Conservation (phyloP, 2,329 filamentous ascomycete species). For the Fusarium tuaranense region DNA sequence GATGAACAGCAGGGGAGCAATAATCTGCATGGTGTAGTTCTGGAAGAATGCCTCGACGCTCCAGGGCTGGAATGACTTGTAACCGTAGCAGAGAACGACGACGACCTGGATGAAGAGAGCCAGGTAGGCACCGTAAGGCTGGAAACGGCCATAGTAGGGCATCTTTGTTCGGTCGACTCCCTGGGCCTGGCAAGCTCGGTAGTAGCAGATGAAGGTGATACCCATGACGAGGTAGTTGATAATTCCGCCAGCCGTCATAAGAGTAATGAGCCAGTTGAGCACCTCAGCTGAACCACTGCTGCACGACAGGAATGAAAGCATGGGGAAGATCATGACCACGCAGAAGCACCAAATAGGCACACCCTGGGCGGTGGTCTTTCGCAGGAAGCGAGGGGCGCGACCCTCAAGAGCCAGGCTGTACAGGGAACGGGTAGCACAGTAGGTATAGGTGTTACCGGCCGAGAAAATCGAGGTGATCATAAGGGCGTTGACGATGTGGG, state of each 20-base stretch:
- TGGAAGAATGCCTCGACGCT: constrained; percentile 59
- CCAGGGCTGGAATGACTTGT: constrained; percentile 64
- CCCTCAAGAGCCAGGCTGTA: constrained; percentile 64
- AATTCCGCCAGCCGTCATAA: constrained; percentile 68
- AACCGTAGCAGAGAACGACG: constrained; percentile 66
- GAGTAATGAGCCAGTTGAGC: constrained; percentile 65
- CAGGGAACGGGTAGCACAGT: constrained; percentile 62
- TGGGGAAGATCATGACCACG: constrained; percentile 64
- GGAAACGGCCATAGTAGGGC: constrained; percentile 69
- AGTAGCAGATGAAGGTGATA: constrained; percentile 59
- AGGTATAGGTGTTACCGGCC: constrained; percentile 64
- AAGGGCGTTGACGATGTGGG: constrained; percentile 68
- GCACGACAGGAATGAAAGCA: constrained; percentile 65
- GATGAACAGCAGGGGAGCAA: constrained; percentile 65
- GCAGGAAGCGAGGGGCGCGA: constrained; percentile 63
- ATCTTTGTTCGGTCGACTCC: constrained; percentile 63
- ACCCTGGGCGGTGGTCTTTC: constrained; percentile 69
- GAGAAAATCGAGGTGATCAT: constrained; percentile 59
- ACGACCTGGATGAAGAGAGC: constrained; percentile 56
- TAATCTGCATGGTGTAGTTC: constrained; percentile 69
- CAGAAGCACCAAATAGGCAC: constrained; percentile 70
- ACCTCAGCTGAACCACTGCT: constrained; percentile 61
- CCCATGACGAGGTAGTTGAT: constrained; percentile 72
- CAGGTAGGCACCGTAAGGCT: constrained; percentile 68
- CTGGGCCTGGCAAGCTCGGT: constrained; percentile 66